Percentiles rank a stretch among this genome's conserved stretches.
phyloP scores from a whole-genome alignment of 768 basidiomycete species.

The Suillus spraguei region DNA sequence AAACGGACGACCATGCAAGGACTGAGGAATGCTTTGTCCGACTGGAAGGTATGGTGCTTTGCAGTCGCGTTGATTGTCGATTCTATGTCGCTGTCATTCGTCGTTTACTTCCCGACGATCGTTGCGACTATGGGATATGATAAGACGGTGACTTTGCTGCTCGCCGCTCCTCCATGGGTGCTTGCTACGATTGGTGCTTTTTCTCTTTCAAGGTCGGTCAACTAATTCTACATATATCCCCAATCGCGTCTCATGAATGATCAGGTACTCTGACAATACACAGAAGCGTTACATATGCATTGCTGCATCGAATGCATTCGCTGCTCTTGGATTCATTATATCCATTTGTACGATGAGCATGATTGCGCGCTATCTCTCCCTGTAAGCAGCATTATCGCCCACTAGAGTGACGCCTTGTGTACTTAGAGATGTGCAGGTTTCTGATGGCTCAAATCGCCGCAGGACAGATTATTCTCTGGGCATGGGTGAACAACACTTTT shows the following conservation, averaged over 20 bases:
- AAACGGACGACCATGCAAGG: constrained; percentile 36
- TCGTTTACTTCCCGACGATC: constrained; percentile 38
- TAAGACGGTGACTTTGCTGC: constrained; percentile 41
- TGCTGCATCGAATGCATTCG: constrained; percentile 48
- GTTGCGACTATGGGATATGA: constrained; percentile 33
- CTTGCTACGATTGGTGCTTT: constrained; percentile 36
- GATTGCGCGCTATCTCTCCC: constrained; percentile 59
- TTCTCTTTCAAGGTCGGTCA: constrained; percentile 7
- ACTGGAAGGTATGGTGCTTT: constrained; percentile 64
- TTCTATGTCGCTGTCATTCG: constrained; percentile 64
- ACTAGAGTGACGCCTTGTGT: not conserved
- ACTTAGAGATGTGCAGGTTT: constrained; percentile 45
- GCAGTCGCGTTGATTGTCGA: constrained; percentile 32
- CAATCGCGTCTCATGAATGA: constrained; percentile 5
- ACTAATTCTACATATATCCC: not conserved
- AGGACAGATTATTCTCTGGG: constrained; percentile 59
- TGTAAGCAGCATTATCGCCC: constrained; percentile 39
- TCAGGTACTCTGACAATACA: constrained; percentile 65
- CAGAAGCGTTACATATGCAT: constrained; percentile 74
- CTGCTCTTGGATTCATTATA: constrained; percentile 65
- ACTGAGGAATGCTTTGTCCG: constrained; percentile 55
- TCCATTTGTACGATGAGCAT: constrained; percentile 62
- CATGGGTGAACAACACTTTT: constrained; percentile 53
- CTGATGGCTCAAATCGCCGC: constrained; percentile 71
- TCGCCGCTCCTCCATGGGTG: constrained; percentile 42